Percentiles rank a stretch among this genome's conserved stretches.
These are phyloP conservation scores for Alternaria tenuissima DNA, from an alignment of 2,329 filamentous ascomycete genomes.

Conservation along the genomic window DNA sequence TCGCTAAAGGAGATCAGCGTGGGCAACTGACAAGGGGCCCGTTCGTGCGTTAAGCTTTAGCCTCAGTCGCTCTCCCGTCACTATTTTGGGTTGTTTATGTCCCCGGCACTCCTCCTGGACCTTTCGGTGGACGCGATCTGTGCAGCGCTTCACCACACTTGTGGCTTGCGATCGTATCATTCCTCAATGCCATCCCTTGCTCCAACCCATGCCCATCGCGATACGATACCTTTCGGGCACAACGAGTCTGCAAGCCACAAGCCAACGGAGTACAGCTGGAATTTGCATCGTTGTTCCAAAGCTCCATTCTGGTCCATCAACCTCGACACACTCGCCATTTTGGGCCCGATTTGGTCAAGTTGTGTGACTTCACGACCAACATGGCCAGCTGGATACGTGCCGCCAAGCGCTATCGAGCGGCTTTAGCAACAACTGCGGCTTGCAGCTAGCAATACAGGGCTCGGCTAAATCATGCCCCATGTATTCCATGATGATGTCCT, in stretches of 20 bases:
- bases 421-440: conserved; percentile 13
- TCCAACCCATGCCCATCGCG: conserved; percentile 10
- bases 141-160: conserved; percentile 3
- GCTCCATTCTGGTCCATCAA: conserved; percentile 12
- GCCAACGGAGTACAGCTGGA: conserved; percentile 16
- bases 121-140: conserved; percentile 11
- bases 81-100: conserved; percentile 17
- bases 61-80: conserved; percentile 28
- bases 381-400: conserved; percentile 1
- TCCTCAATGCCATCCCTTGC: conserved; percentile 16
- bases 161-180: conserved; percentile 16
- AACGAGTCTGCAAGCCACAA: conserved; percentile 21
- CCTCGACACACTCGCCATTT: background rate
- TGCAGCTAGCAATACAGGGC: conserved; percentile 11
- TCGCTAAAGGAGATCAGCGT: conserved; percentile 12
- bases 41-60: conserved; percentile 23
- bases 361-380: background rate
- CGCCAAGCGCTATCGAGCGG: conserved; percentile 3
- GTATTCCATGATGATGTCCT: background rate
- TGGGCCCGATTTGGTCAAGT: conserved; percentile 10
- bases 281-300: background rate
- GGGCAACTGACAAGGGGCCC: conserved; percentile 12
- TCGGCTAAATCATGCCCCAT: conserved; percentile 7
- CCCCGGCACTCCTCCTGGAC: background rate
- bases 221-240: conserved; percentile 12